phyloP scores from a whole-genome alignment of 2,329 filamentous ascomycete genomes.

The Microdochium paspali region DNA sequence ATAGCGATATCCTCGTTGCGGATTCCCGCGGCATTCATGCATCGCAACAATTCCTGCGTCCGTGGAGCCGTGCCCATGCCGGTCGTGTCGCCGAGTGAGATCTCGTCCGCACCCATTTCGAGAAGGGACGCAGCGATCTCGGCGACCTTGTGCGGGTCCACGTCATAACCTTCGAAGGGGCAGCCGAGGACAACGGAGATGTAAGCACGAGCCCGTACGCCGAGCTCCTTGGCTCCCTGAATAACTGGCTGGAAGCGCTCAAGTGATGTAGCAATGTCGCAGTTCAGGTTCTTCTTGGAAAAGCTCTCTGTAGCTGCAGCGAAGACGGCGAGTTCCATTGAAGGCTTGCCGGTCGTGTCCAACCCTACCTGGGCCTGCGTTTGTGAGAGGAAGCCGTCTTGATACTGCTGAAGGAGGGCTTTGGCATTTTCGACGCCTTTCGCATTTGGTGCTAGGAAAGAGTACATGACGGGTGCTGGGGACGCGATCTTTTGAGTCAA shows the following conservation, averaged over 20 bases:
- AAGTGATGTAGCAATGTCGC: slow-evolving; percentile 65
- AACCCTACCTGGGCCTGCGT: slow-evolving; percentile 28
- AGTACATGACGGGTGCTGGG: slow-evolving; percentile 55
- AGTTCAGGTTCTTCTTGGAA: slow-evolving; percentile 74
- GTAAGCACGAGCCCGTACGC: slow-evolving; percentile 66
- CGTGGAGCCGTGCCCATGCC: slow-evolving; percentile 64
- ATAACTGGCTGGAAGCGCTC: slow-evolving; percentile 63
- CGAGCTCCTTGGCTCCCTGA: slow-evolving; percentile 51
- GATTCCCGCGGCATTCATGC: slow-evolving; percentile 39
- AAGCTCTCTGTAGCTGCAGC: slow-evolving; percentile 76
- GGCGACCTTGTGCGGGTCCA: slow-evolving; percentile 53
- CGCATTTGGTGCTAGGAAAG: slow-evolving; percentile 71
- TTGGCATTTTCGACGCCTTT: slow-evolving; percentile 61
- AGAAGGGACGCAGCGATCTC: slow-evolving; percentile 61
- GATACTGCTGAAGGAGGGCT: slow-evolving; percentile 41
- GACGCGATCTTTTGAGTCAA: slow-evolving; percentile 47
- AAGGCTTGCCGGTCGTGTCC: slow-evolving; percentile 32
- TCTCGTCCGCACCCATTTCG: slow-evolving; percentile 84
- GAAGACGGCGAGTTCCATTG: slow-evolving; percentile 69
- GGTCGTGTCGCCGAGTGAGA: slow-evolving; percentile 82
- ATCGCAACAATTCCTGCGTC: slow-evolving; percentile 34
- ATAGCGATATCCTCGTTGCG: slow-evolving; percentile 48
- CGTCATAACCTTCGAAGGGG: slow-evolving; percentile 61
- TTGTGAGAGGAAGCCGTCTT: slow-evolving; percentile 39
- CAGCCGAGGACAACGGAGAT: slow-evolving; percentile 76